Evolutionary conservation across 2,329 filamentous ascomycete genomes (phyloP).

Genomic region (Fusarium acutatum): DNA sequence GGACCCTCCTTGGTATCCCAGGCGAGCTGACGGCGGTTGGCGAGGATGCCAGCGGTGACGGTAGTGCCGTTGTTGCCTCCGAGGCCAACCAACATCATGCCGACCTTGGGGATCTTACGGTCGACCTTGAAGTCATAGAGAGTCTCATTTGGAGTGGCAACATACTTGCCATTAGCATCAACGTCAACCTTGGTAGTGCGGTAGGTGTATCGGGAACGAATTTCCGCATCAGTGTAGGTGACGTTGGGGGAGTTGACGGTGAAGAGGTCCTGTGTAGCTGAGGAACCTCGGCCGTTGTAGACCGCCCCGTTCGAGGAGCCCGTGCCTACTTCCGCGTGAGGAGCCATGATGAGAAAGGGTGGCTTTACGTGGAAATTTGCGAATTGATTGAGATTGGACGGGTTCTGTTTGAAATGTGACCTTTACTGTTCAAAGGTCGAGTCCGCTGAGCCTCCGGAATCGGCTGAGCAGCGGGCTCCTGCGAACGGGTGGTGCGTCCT

Average conservation of each 20-base stretch:
- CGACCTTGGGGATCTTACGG: slow-evolving; percentile 89
- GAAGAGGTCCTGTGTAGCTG: slow-evolving; percentile 72
- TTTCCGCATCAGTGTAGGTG: slow-evolving; percentile 84
- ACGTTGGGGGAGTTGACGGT: slow-evolving; percentile 93
- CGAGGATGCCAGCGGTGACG: slow-evolving; percentile 95
- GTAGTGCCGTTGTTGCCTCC: slow-evolving; percentile 99
- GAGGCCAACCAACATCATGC: slow-evolving; percentile 97
- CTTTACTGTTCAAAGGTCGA: slow-evolving; percentile 67
- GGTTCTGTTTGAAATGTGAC: slow-evolving; percentile 44
- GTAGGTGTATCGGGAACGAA: slow-evolving; percentile 95
- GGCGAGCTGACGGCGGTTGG: slow-evolving; percentile 83
- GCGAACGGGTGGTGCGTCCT: slow-evolving; percentile 97
- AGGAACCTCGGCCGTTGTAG: slow-evolving; percentile 49
- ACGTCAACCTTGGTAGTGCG: slow-evolving; percentile 86
- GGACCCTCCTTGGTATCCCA: slow-evolving; percentile 96
- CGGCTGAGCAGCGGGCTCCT: slow-evolving; percentile 92
- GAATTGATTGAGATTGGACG: slow-evolving; percentile 38
- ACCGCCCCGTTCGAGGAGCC: slow-evolving; percentile 71
- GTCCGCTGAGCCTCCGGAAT: slow-evolving; percentile 83
- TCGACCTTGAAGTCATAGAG: slow-evolving; percentile 98
- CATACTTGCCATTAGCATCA: slow-evolving; percentile 76
- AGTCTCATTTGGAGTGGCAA: slow-evolving; percentile 87
- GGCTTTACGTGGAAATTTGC: slow-evolving; percentile 39
- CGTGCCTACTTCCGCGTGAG: slow-evolving; percentile 77
- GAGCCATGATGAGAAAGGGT: slow-evolving; percentile 76